Base-by-base conservation (phyloP, 179 eudicot species). In the Vitellaria paradoxa region DNA sequence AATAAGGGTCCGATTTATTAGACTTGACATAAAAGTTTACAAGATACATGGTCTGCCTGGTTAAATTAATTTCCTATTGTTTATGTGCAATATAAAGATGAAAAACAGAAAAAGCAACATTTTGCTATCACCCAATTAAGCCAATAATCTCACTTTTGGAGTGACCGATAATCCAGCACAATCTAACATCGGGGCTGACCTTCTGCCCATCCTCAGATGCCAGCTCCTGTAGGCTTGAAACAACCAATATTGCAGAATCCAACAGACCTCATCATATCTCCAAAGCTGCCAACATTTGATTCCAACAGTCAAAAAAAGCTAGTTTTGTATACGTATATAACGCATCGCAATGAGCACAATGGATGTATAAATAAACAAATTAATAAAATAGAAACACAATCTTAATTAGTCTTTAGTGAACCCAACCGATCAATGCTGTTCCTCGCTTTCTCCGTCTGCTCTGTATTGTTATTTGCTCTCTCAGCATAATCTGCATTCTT, bases 381-480 rank as follows among this genome's bases (percentile, higher is more conserved):
- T 37, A 17, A 72, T 0, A 79, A 73, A 66, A 9, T 20, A 9
- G 49, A 64, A 70, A 67, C 42, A 9, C 40, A 26, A 70, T 30
- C n/a, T n/a, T 52, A 80, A 18, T 17, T 6, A 69, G 56, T 71
- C 57, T 12, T 82, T 70, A 30, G 49, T 68, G 70, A 24, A 61
- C 55, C 92, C 79, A 70, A 94, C 98, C 98, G 91, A 71, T 94
- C 98, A 81, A 94, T 94, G 82, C 98, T 94, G 85, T 94, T 94
- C 81, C 97, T 88, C 14, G 94, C 88, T 88, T 86, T 92, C 47
- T 93, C 97, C 42, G 91, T 92, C 75, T 92, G 91, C 72, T 93
- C 98, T 23, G 84, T 73, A 56, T 70, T 78, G 78, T 75, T 86
- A 75, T 80, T 84, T 79, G 86, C 70, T 77, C 83, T 90, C 6